Evolutionary conservation across 208 protist species (phyloP), one percentile per base, ranked within the genome.

Genomic region (Acanthamoeba healyi): DNA sequence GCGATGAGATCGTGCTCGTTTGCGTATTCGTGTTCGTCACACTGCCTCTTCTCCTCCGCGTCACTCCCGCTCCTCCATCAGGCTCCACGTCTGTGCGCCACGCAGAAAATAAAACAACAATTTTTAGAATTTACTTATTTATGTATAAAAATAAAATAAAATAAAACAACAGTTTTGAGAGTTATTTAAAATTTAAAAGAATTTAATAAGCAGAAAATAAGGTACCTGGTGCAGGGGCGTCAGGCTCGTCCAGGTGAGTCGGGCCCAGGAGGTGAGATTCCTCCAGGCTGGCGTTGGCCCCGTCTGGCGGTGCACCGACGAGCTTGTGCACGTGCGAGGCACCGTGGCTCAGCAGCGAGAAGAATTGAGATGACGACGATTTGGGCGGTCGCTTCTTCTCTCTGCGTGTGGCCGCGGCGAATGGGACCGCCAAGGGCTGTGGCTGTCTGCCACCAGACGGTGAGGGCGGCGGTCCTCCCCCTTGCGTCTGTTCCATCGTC

Each of bases 301-400:
- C n/a, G n/a, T n/a, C n/a, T n/a, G 51, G 17, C 17, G 51, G 19
- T 26, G 51, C 51, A 58, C n/a, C 58, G 19, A 67, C 29, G 58
- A n/a, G 58, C 58, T 36, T n/a, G n/a, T 67, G 58, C 58, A 67
- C 58, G 9, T 67, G 58, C n/a, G 74, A 58, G 5, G 74, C 74
- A 29, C 74, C 74, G 6, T 84, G 74, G 42, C 74, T 56, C 26
- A 84, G 74, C 42, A 84, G 74, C 26, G 74, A 58, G 44, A 84
- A 84, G 74, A 84, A 84, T 36, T 84, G 74, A 4, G 74, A 84
- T 5, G 74, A 84, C 6, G 74, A 84, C 3, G 74, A 84, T 36
- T 84, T 84, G 40, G 74, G 74, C 29, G 74, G 74, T 34, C 74
- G 74, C 44, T 84, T 84, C 74, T 84, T 84, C 67, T 77, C 67